Evolutionary conservation across 805 yeast species (phyloP).

Genomic region (Pichia nanzhaoensis): DNA sequence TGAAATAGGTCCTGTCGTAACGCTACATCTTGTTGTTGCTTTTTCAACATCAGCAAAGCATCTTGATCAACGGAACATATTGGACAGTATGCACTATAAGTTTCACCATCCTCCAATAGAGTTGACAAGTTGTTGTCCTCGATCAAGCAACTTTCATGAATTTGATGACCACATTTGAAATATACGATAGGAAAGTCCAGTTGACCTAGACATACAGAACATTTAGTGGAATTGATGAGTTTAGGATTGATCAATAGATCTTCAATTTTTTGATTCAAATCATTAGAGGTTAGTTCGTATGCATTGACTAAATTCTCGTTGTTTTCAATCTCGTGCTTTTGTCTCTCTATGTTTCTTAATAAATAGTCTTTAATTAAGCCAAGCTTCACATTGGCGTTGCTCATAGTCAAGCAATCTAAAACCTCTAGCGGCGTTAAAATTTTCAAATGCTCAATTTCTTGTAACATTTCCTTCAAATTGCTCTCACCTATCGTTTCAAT

Average conservation of each 20-base stretch:
- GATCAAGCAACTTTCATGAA: conserved; percentile 64
- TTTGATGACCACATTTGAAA: conserved; percentile 81
- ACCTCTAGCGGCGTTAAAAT: conserved; percentile 71
- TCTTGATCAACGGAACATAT: conserved; percentile 68
- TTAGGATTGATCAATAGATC: conserved; percentile 40
- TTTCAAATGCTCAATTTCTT: conserved; percentile 43
- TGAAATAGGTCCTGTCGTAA: conserved; percentile 60
- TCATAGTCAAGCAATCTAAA: conserved; percentile 33
- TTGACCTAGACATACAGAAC: conserved; percentile 57
- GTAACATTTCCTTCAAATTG: conserved; percentile 42
- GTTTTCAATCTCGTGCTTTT: conserved; percentile 59
- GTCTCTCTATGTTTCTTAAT: conserved; percentile 50
- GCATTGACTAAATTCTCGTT: conserved; percentile 60
- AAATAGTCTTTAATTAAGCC: conserved; percentile 69
- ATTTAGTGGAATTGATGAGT: conserved; percentile 45
- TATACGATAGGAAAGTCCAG: conserved; percentile 76
- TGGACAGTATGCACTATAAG: conserved; percentile 52
- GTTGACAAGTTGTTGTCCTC: conserved; percentile 9
- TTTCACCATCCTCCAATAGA: background rate
- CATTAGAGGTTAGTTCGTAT: conserved; percentile 58
- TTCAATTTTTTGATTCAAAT: conserved; percentile 47
- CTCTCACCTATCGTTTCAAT: conserved; percentile 48
- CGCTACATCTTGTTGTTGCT: conserved; percentile 54
- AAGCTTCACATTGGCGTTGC: conserved; percentile 39
- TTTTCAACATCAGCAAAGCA: conserved; percentile 50